A percentile compares a stretch with the other conserved stretches of the same genome.
Evolutionary conservation across 257 asterid genomes (phyloP).

Genomic region (Ehretia macrophylla): DNA sequence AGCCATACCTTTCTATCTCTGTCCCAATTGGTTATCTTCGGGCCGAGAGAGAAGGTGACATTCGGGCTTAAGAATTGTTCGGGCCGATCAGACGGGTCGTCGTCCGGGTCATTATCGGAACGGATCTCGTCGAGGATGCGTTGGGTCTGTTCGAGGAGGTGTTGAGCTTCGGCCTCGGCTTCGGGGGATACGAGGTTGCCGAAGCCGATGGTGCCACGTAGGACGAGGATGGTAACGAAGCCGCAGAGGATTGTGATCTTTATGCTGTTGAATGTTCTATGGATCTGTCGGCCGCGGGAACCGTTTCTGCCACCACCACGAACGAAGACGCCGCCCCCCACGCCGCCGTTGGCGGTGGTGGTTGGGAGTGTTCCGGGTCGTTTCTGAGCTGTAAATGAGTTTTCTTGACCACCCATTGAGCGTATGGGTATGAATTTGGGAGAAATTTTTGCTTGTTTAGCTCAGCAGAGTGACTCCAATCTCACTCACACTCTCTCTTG

Average conservation of each 20-base stretch:
- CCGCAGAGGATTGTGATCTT: constrained; percentile 84
- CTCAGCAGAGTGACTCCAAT: neutral
- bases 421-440: neutral
- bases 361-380: constrained; percentile 52
- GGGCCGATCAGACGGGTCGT: constrained; percentile 1
- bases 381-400: constrained; percentile 57
- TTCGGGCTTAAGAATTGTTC: constrained; percentile 32
- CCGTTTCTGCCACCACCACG: constrained; percentile 32
- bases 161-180: constrained; percentile 61
- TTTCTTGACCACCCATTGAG: constrained; percentile 32
- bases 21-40: constrained; percentile 50
- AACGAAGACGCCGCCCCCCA: constrained; percentile 24
- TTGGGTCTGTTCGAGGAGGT: constrained; percentile 58
- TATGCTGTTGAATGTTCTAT: constrained; percentile 63
- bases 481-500: neutral
- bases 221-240: constrained; percentile 76
- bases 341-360: constrained; percentile 32
- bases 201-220: constrained; percentile 85
- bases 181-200: constrained; percentile 57
- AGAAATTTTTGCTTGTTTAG: neutral
- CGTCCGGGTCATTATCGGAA: constrained; percentile 45
- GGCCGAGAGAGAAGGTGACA: constrained; percentile 43
- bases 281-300: constrained; percentile 73
- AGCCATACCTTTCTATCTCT: constrained; percentile 55
- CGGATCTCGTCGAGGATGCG: constrained; percentile 79